Evolutionary conservation across 768 basidiomycete species (phyloP), one percentile per base, ranked within the genome.

Genomic region (Daedaleopsis nitida): DNA sequence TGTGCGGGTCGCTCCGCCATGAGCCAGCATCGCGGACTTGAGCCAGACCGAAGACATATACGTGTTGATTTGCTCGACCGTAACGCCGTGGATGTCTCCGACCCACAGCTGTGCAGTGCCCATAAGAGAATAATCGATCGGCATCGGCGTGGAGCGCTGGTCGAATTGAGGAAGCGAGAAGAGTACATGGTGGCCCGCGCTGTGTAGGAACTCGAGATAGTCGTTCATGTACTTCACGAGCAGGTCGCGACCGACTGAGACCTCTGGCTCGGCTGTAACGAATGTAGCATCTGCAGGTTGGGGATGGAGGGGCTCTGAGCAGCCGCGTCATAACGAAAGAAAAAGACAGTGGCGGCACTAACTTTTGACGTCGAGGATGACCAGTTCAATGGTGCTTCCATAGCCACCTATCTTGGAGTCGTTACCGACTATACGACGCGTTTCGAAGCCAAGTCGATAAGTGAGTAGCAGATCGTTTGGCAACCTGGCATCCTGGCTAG

Each of bases 161-260:
- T 71, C 70, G 58, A 74, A 73, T 52, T 72, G 70, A 14, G 73
- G 73, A 19, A 73, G 67, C 12, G 67, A 70, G 65, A 68, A 70
- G 23, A 74, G 58, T 23, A 72, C 67, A 64, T 74, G 72, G 60
- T 67, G 59, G 0, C 73, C 73, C 14, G 70, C 69, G 32, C 60
- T 62, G 23, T 68, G 61, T 35, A 74, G 66, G 42, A 70, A 55
- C 17, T 64, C 52, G 51, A 74, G 70, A 55, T 74, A 74, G 48
- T 61, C 54, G 3, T n/a, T 19, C 14, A 61, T 39, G 35, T 56
- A 61, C 13, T 54, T 16, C 11, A 57, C 34, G 48, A 64, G 27
- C 16, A 52, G 48, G 55, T 58, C 43, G 57, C 54, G 45, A 52
- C 54, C 45, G 55, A 21, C 24, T 47, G 59, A 6, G 57, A 37